phyloP scores from a whole-genome alignment of 495 filamentous ascomycete species.

The Penicillium waksmanii region DNA sequence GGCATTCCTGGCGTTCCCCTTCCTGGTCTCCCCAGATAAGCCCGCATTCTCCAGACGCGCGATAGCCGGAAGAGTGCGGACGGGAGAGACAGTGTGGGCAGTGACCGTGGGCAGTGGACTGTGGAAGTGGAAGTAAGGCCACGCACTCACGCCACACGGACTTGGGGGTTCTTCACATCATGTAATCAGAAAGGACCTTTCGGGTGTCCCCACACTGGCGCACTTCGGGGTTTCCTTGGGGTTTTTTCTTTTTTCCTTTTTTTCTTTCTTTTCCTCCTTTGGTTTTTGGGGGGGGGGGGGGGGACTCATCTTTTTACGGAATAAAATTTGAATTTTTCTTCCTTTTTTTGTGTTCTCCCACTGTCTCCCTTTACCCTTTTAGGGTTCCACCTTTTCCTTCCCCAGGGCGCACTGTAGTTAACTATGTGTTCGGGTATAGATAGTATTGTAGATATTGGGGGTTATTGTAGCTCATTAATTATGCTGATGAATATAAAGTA shows the following conservation, averaged over 20 bases:
- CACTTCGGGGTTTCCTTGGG: conserved; percentile 17
- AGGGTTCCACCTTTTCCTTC: not conserved
- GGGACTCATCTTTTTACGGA: not conserved
- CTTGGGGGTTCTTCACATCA: conserved; percentile 25
- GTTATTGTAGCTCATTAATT: too few relatives aligned
- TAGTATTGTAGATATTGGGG: too few relatives aligned
- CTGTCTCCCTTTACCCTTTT: not conserved
- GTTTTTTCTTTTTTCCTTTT: conserved; percentile 25
- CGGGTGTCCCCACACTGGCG: conserved; percentile 26
- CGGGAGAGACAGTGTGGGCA: not conserved
- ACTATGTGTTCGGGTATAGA: not conserved
- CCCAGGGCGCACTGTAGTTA: not conserved
- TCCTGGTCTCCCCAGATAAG: conserved; percentile 5
- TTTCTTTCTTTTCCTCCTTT: conserved; percentile 23
- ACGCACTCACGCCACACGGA: conserved; percentile 36
- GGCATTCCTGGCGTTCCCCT: not conserved
- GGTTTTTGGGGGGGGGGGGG: not conserved
- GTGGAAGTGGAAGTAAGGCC: conserved; percentile 11
- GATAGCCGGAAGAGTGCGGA: conserved; percentile 28
- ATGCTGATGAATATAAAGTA: not conserved
- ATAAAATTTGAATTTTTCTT: conserved; percentile 11
- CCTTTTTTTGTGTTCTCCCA: conserved; percentile 11
- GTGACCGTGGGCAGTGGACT: not conserved
- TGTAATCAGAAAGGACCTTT: conserved; percentile 26
- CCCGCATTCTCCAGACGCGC: conserved; percentile 27